phyloP scores from a whole-genome alignment of 805 yeast genomes.

The Isabelozyma rhagii region DNA sequence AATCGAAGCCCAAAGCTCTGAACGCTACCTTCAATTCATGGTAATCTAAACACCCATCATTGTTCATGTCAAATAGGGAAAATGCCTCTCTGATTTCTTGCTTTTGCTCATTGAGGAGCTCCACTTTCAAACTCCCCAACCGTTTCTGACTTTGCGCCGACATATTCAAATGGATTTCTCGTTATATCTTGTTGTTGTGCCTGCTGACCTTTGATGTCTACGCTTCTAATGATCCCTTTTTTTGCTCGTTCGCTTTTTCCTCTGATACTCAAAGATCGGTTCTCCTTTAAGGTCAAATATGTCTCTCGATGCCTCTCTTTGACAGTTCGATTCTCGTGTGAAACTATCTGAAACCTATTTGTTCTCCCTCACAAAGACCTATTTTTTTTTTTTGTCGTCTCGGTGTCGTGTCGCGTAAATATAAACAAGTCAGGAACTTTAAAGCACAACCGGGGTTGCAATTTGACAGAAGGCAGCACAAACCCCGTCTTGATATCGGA shows the following conservation, averaged over 20 bases:
- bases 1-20: constrained; percentile 88
- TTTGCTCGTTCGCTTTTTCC: neutral
- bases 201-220: too few relatives aligned
- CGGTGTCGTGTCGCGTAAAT: constrained; percentile 1
- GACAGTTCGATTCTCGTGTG: neutral
- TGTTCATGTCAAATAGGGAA: constrained; percentile 85
- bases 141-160: constrained; percentile 12
- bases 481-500: too few relatives aligned
- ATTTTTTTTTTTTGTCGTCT: neutral
- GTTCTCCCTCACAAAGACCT: constrained; percentile 1
- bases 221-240: neutral
- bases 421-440: too few relatives aligned
- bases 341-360: neutral
- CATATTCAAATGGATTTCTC: constrained; percentile 3
- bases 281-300: neutral
- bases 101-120: constrained; percentile 79
- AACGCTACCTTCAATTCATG: constrained; percentile 94
- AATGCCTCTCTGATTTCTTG: constrained; percentile 93
- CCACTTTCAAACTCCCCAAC: constrained; percentile 51
- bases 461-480: too few relatives aligned
- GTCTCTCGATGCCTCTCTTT: neutral
- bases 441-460: too few relatives aligned
- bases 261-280: neutral
- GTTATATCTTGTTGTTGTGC: too few relatives aligned
- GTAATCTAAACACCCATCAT: constrained; percentile 84